Evolutionary conservation across 495 filamentous ascomycete genomes (phyloP), one percentile per base, ranked within the genome.

Genomic region (Xylaria bambusicola): DNA sequence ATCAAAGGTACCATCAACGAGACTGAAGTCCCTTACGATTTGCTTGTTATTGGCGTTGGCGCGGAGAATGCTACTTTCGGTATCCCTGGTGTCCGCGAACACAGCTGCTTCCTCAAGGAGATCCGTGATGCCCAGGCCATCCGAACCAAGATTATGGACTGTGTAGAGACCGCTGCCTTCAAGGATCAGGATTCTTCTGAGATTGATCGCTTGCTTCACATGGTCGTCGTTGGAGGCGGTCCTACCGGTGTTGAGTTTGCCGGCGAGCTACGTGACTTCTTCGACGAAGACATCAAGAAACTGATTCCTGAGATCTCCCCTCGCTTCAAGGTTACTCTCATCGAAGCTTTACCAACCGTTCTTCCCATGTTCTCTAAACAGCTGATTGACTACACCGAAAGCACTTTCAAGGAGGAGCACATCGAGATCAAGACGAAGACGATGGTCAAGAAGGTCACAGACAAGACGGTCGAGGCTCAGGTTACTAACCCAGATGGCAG

Each of bases 11-110:
- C 88, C 49, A 84, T 86, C 49, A 81, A 81, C 50, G 80, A 90
- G 71, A 96, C 92, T 31, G 91, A 96, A 75, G 90, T 99, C 41
- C 87, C 92, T 24, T 99, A 97, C 71, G 94, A 99, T 75, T 97
- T 97, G 91, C 86, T 99, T 24, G 94, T 99, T 55, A 85, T 98
- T 48, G 92, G 91, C 67, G 95, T 98, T 47, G 94, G 94, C 62
- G 94, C 95, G 61, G 94, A 98, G 80, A 99, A 96, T 74, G 95
- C 95, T 24, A 99, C 94, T 46, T 99, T 99, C 66, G 94, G 93
- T 67, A 98, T 99, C 68, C 89, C 89, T 26, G 94, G 94, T 74
- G 94, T 99, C 49, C 86, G 87, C 61, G 93, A 99, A 75, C 73
- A 99, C 81, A 92, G 89, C 61, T 96, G 92, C 82, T 99, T 99